Percentiles rank a stretch among this genome's conserved stretches.
phyloP scores from a whole-genome alignment of 2,329 filamentous ascomycete genomes.

The Talaromyces sp. region DNA sequence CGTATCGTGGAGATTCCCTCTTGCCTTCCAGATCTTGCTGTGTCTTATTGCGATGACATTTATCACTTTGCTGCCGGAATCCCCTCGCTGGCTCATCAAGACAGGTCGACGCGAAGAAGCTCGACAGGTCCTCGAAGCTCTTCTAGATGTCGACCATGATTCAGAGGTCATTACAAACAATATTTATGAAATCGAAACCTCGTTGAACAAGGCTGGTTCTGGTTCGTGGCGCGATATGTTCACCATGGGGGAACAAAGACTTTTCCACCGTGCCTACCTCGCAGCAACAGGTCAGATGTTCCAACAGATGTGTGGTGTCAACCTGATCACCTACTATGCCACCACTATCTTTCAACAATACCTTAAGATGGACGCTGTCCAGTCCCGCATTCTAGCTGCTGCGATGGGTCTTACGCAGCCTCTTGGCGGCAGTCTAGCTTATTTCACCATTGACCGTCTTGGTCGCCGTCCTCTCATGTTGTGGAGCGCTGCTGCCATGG shows the following conservation, averaged over 20 bases:
- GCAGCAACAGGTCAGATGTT: slow-evolving; percentile 40
- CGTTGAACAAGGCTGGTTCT: slow-evolving; percentile 5
- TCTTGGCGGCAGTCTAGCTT: slow-evolving; percentile 48
- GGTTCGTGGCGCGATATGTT: slow-evolving; percentile 42
- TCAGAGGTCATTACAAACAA: slow-evolving; percentile 36
- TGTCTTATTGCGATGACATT: slow-evolving; percentile 33
- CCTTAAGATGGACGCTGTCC: slow-evolving; percentile 23
- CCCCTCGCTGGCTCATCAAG: slow-evolving; percentile 53
- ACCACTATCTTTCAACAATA: slow-evolving; percentile 43
- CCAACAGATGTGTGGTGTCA: slow-evolving; percentile 43
- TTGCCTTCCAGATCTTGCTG: slow-evolving; percentile 43
- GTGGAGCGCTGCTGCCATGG: slow-evolving; percentile 33
- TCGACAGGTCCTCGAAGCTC: slow-evolving; percentile 41
- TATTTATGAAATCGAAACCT: slow-evolving; percentile 44
- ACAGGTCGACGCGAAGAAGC: slow-evolving; percentile 39
- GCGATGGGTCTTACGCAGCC: slow-evolving; percentile 35
- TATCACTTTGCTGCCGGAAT: slow-evolving; percentile 43
- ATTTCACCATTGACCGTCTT: slow-evolving; percentile 50
- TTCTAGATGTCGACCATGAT: slow-evolving; percentile 47
- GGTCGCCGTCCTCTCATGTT: slow-evolving; percentile 42
- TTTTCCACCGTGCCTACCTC: slow-evolving; percentile 38
- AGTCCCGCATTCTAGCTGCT: slow-evolving; percentile 32
- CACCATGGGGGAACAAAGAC: slow-evolving; percentile 37
- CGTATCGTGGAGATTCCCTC: slow-evolving; percentile 49
- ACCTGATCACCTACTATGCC: slow-evolving; percentile 41